Percentiles rank a stretch among this genome's conserved stretches.
These are phyloP conservation scores for Mortierella hygrophila DNA, from an alignment of 192 early-diverging fungal species.

Conservation along the genomic window DNA sequence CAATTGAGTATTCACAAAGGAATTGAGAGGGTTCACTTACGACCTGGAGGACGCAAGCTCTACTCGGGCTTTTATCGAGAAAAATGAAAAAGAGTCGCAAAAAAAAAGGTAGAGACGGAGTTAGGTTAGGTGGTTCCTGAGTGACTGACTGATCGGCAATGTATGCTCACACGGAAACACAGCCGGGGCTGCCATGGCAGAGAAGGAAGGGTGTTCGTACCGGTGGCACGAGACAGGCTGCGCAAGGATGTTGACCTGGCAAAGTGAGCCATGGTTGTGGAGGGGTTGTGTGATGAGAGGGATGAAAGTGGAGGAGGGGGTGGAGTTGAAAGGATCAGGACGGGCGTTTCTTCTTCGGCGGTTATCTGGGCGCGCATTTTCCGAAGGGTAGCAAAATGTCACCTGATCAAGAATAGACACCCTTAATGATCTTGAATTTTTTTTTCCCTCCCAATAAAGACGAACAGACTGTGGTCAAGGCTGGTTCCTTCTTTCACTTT, in stretches of 20 bases:
- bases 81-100: neutral
- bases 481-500: constrained; percentile 44
- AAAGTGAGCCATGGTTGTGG: constrained; percentile 37
- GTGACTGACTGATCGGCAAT: neutral
- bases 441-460: neutral
- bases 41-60: constrained; percentile 7
- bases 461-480: too few relatives aligned
- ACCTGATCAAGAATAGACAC: neutral
- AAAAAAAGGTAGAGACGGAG: neutral
- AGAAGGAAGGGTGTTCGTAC: neutral
- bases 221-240: constrained; percentile 21
- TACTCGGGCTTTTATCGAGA: neutral
- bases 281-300: neutral
- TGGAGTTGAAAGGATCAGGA: neutral
- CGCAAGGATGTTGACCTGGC: constrained; percentile 34
- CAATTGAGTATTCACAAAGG: neutral
- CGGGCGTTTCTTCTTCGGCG: neutral
- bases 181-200: too few relatives aligned
- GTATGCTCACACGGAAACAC: neutral
- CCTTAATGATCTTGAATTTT: neutral
- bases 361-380: neutral
- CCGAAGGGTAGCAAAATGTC: neutral
- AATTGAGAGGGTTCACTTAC: neutral
- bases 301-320: neutral
- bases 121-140: neutral